Conservation (phyloP, 2,329 filamentous ascomycete species). For the Fusarium verticillioides region DNA sequence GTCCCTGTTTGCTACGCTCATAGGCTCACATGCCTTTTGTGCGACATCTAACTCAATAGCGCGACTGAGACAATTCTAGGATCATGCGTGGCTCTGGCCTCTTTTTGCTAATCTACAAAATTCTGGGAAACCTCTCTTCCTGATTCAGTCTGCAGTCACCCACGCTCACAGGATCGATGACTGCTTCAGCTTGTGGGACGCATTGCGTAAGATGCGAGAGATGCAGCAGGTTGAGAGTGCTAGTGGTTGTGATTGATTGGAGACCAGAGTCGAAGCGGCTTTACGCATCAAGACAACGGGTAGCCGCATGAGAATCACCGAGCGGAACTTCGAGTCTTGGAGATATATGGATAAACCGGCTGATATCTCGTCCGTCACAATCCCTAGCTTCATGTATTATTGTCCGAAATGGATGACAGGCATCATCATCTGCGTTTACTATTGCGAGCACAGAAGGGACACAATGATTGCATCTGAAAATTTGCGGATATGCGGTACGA, state of each 20-base stretch:
- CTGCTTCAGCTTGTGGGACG: constrained; percentile 2
- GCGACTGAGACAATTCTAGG: background rate
- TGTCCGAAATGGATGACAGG: background rate
- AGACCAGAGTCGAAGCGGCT: background rate
- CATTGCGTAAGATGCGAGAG: background rate
- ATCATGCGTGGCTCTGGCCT: background rate
- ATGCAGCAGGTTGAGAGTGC: background rate
- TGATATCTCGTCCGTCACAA: background rate
- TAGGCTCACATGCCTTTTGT: background rate
- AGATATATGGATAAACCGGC: background rate
- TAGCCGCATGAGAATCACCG: constrained; percentile 1
- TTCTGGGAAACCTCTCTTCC: background rate
- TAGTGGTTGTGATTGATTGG: background rate
- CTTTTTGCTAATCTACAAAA: background rate
- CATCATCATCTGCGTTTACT: background rate
- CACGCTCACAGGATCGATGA: constrained; percentile 13
- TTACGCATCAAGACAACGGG: background rate
- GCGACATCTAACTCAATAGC: background rate
- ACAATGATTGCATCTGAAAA: too few species aligned
- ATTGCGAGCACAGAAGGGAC: too few species aligned
- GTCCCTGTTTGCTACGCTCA: background rate
- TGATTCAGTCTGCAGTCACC: constrained; percentile 12
- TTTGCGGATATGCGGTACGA: background rate
- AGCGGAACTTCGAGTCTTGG: background rate
- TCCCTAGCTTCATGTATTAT: background rate